These are phyloP conservation scores for Ordospora pajunii DNA, from an alignment of 371 early-diverging fungal genomes.

Conservation along the genomic window DNA sequence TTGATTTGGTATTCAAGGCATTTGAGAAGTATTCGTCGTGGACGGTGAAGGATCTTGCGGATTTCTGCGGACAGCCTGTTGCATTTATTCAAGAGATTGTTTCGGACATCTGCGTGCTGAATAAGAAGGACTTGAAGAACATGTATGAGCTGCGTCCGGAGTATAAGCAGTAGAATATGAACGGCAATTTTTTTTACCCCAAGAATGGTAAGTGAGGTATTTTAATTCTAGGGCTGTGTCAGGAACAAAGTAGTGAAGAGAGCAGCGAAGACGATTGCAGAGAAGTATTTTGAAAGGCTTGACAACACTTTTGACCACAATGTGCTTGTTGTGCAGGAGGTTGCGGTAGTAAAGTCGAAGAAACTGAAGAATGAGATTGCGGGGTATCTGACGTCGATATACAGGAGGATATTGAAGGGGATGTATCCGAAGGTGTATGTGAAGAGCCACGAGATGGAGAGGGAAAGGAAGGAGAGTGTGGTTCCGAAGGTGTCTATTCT, in stretches of 20 bases:
- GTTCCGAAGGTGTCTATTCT: slow-evolving; percentile 96
- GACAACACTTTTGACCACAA: slow-evolving; percentile 99
- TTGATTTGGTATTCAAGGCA: slow-evolving; percentile 62
- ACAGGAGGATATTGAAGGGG: slow-evolving; percentile 96
- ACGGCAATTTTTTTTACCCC: slow-evolving; percentile 10
- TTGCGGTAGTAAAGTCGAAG: slow-evolving; percentile 93
- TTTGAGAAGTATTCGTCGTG: slow-evolving; percentile 60
- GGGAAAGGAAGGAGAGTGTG: slow-evolving; percentile 98
- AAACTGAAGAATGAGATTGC: slow-evolving; percentile 99
- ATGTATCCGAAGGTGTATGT: slow-evolving; percentile 98
- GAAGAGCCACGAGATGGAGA: slow-evolving; percentile 98
- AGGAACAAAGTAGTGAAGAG: slow-evolving; percentile 97
- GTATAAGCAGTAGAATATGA: slow-evolving; percentile 48
- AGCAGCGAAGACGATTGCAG: slow-evolving; percentile 96
- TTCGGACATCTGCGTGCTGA: slow-evolving; percentile 57
- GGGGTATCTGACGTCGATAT: slow-evolving; percentile 99
- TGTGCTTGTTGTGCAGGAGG: slow-evolving; percentile 92
- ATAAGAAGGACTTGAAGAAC: slow-evolving; percentile 62
- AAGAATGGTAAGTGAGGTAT: slow-evolving; percentile 44
- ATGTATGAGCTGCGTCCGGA: slow-evolving; percentile 60
- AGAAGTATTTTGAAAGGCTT: slow-evolving; percentile 98
- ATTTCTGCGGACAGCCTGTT: slow-evolving; percentile 60
- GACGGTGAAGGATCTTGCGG: slow-evolving; percentile 62
- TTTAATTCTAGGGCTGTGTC: slow-evolving; percentile 59
- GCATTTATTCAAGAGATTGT: slow-evolving; percentile 62